Conservation (phyloP, 495 filamentous ascomycete species). For the Tuber umbilicatum region DNA sequence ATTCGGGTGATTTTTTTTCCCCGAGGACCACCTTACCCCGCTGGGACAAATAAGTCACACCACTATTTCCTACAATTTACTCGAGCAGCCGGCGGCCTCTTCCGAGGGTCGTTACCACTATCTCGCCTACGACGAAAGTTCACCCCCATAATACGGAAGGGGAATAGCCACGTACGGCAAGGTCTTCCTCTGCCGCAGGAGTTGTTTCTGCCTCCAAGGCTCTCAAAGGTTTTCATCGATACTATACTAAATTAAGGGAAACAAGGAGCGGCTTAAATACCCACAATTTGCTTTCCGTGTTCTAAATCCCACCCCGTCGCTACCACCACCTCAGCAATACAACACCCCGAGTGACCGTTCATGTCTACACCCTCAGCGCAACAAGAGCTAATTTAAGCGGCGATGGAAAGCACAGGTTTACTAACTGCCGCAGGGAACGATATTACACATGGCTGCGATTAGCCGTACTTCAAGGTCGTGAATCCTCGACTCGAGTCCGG, state of each 20-base stretch:
- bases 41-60: not conserved
- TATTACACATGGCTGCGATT: no score
- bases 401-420: not conserved
- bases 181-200: not conserved
- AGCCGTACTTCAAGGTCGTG: not conserved
- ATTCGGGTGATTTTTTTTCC: not conserved
- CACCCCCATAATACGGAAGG: not conserved
- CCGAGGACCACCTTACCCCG: not conserved
- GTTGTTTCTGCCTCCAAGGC: not conserved
- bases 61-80: not conserved
- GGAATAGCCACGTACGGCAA: not conserved
- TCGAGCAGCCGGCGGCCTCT: not conserved
- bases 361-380: not conserved
- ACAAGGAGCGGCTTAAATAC: not conserved
- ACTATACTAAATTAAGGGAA: not conserved
- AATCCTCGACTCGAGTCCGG: not conserved
- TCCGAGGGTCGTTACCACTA: not conserved
- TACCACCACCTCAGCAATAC: not conserved
- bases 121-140: not conserved
- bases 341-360: not conserved
- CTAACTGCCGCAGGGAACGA: not conserved
- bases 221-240: not conserved
- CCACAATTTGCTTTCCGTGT: not conserved
- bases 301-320: not conserved
- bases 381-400: not conserved